Conservation (phyloP, 1,139 yeast genomes). For the Pichia sp. region DNA sequence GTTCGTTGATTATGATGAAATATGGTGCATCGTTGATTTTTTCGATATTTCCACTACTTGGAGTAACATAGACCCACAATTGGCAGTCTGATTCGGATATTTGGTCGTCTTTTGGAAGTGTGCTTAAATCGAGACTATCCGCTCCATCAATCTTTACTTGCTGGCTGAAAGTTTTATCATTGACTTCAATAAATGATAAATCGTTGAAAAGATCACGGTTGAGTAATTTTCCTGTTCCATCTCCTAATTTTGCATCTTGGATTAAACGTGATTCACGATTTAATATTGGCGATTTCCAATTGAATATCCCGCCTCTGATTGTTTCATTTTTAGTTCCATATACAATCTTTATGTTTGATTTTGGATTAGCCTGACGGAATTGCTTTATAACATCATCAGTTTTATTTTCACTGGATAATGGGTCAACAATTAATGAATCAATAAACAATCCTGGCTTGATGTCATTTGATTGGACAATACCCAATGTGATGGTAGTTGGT, state of each 20-base stretch:
- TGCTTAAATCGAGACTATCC: conserved; percentile 14
- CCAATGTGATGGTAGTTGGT: conserved; percentile 26
- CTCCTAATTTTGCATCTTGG: conserved; percentile 28
- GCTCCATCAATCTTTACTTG: conserved; percentile 16
- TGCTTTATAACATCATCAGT: conserved; percentile 17
- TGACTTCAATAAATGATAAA: conserved; percentile 30
- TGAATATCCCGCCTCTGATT: conserved; percentile 17
- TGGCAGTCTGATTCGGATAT: conserved; percentile 24
- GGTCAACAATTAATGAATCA: conserved; percentile 28
- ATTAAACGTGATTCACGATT: conserved; percentile 27
- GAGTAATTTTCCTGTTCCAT: conserved; percentile 18
- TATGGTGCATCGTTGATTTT: conserved; percentile 25
- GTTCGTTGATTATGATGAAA: conserved; percentile 20
- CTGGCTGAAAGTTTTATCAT: conserved; percentile 15
- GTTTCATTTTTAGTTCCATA: conserved; percentile 15
- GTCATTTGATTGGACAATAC: conserved; percentile 24
- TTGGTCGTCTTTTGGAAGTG: conserved; percentile 7
- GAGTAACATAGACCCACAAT: conserved; percentile 28
- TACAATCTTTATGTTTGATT: conserved; percentile 18
- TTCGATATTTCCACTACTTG: conserved; percentile 22
- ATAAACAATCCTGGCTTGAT: conserved; percentile 22
- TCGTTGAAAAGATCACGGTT: conserved; percentile 29
- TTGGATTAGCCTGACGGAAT: conserved; percentile 14
- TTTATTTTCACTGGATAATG: conserved; percentile 25
- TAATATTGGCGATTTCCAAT: conserved; percentile 30